phyloP scores from a whole-genome alignment of 495 filamentous ascomycete genomes.

The Lasiosphaeriaceae sp. region DNA sequence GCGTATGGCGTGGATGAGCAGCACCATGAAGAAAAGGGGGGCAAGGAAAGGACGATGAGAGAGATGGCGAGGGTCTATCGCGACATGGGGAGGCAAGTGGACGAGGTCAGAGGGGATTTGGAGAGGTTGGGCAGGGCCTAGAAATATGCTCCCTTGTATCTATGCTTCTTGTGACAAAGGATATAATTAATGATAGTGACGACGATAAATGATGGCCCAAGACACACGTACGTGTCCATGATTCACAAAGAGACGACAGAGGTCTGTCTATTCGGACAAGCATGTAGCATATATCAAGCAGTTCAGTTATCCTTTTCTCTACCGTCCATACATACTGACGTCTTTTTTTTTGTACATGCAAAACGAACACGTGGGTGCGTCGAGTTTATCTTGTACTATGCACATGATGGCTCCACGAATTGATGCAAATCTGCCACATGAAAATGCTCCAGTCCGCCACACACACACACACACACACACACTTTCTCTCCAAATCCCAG shows the following conservation, averaged over 20 bases:
- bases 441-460: too few species aligned
- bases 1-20: constrained; percentile 49
- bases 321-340: not conserved
- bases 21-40: constrained; percentile 13
- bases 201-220: too few species aligned
- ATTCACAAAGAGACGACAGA: too few species aligned
- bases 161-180: too few species aligned
- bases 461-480: too few species aligned
- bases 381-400: too few species aligned
- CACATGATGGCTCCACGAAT: too few species aligned
- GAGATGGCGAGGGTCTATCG: constrained; percentile 62
- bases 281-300: too few species aligned
- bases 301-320: not conserved
- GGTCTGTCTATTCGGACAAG: too few species aligned
- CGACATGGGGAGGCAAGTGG: constrained; percentile 49
- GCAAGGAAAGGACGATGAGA: constrained; percentile 45
- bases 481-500: not conserved
- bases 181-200: too few species aligned
- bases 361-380: not conserved
- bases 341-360: constrained; percentile 5
- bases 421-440: too few species aligned
- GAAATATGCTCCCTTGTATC: too few species aligned
- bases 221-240: not conserved
- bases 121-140: constrained; percentile 42
- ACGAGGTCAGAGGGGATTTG: constrained; percentile 55